A percentile compares a stretch with the other conserved stretches of the same genome.
Evolutionary conservation across 202 grass and related monocot genomes (phyloP).

Genomic region (Schoenoplectus tabernaemontani): DNA sequence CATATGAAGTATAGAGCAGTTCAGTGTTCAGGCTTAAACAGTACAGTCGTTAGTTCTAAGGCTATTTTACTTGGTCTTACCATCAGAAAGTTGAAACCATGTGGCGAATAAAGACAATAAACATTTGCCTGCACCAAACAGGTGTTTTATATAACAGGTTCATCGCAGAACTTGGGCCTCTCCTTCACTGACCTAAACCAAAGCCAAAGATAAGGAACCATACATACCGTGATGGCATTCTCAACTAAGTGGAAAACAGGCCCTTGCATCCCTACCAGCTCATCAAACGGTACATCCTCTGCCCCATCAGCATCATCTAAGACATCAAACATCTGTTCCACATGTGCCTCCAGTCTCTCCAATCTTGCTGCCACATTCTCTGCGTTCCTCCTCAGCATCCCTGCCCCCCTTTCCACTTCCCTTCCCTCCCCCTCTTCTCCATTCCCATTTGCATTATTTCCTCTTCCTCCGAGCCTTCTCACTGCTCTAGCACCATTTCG

Average conservation of each 20-base stretch:
- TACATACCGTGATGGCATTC: conserved; percentile 92
- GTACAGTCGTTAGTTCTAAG: neutral
- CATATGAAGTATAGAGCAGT: neutral
- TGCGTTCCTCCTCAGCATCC: conserved; percentile 87
- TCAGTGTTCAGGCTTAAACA: neutral
- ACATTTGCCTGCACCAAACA: too few relatives aligned
- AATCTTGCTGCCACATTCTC: conserved; percentile 95
- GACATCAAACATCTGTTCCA: conserved; percentile 99
- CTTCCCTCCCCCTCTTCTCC: conserved; percentile 62
- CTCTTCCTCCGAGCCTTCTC: conserved; percentile 72
- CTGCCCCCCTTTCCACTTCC: conserved; percentile 72
- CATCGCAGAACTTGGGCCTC: neutral
- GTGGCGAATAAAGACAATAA: too few relatives aligned
- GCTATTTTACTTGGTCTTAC: too few relatives aligned
- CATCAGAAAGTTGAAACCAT: too few relatives aligned
- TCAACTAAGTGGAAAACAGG: conserved; percentile 99
- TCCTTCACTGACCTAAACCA: neutral
- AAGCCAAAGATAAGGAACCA: neutral
- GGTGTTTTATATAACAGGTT: neutral
- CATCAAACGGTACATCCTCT: conserved; percentile 96
- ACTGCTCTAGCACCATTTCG: conserved; percentile 92
- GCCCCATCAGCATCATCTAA: conserved; percentile 97
- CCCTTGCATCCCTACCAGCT: conserved; percentile 97
- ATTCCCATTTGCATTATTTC: conserved; percentile 54
- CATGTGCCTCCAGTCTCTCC: conserved; percentile 95